Conservation (phyloP, 1,284 basidiomycete species). For the Irpex sp. region DNA sequence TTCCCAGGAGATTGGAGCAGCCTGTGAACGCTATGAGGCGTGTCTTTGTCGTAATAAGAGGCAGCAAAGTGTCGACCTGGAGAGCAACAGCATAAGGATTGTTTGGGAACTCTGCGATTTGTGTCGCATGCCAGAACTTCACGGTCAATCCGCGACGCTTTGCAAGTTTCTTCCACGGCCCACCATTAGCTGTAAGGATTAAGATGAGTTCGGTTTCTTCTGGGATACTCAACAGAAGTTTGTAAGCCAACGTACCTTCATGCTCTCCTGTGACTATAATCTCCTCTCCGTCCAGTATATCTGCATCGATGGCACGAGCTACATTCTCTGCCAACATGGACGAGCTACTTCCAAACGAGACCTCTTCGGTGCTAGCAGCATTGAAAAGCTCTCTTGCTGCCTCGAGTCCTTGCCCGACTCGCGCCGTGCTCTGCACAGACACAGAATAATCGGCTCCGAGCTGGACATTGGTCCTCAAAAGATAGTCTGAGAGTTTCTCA, state of each 20-base stretch:
- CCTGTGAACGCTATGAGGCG: constrained; percentile 73
- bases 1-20: constrained; percentile 75
- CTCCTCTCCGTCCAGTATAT: constrained; percentile 58
- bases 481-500: constrained; percentile 60
- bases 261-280: constrained; percentile 76
- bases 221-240: neutral
- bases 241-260: constrained; percentile 47
- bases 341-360: constrained; percentile 67
- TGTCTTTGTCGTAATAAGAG: constrained; percentile 61
- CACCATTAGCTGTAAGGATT: constrained; percentile 56
- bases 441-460: constrained; percentile 66
- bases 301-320: constrained; percentile 51
- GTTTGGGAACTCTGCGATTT: constrained; percentile 35
- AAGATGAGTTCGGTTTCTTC: neutral
- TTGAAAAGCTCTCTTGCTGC: constrained; percentile 62
- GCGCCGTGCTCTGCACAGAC: constrained; percentile 46
- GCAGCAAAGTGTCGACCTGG: constrained; percentile 54
- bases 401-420: constrained; percentile 48
- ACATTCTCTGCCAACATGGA: constrained; percentile 66
- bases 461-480: constrained; percentile 70
- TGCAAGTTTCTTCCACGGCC: constrained; percentile 75
- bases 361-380: constrained; percentile 53
- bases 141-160: constrained; percentile 49
- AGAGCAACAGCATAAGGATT: constrained; percentile 68
- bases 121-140: constrained; percentile 57